A percentile compares a stretch with the other conserved stretches of the same genome.
These are phyloP conservation scores for Cyclotella distinguenda DNA, from an alignment of 108 stramenopile species.

Conservation along the genomic window DNA sequence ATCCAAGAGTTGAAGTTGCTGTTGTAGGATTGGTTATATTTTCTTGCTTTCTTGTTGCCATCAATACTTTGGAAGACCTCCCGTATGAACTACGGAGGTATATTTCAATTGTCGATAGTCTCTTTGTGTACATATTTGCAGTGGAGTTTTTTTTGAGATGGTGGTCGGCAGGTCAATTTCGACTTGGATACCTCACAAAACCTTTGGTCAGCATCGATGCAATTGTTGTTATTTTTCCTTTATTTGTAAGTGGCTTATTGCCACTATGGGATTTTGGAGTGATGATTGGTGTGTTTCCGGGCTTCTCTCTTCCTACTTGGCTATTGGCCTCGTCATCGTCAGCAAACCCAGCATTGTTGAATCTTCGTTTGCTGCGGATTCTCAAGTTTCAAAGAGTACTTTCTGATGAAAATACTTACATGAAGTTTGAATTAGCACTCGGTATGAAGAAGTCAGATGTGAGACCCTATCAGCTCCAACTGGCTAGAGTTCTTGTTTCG, in stretches of 20 bases:
- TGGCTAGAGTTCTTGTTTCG: slow-evolving; percentile 70
- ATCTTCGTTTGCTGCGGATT: slow-evolving; percentile 62
- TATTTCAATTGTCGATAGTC: slow-evolving; percentile 25
- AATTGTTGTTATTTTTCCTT: slow-evolving; percentile 35
- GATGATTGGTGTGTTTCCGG: slow-evolving; percentile 38
- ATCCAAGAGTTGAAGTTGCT: slow-evolving; percentile 46
- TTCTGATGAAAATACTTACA: slow-evolving; percentile 60
- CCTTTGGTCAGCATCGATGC: slow-evolving; percentile 62
- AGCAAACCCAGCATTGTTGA: slow-evolving; percentile 55
- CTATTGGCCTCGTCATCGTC: slow-evolving; percentile 29
- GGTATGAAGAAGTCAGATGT: slow-evolving; percentile 55
- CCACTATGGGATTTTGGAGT: slow-evolving; percentile 37
- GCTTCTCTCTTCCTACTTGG: slow-evolving; percentile 37
- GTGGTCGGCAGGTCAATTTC: slow-evolving; percentile 54
- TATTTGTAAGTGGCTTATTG: slow-evolving; percentile 35
- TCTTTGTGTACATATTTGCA: slow-evolving; percentile 51
- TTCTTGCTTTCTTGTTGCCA: slow-evolving; percentile 50
- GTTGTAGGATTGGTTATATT: slow-evolving; percentile 40
- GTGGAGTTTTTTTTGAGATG: slow-evolving; percentile 64
- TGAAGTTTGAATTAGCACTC: slow-evolving; percentile 56
- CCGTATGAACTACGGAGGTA: slow-evolving; percentile 14
- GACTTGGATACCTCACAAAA: slow-evolving; percentile 49
- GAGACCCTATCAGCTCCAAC: slow-evolving; percentile 66
- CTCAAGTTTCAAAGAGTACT: slow-evolving; percentile 77
- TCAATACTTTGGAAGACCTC: slow-evolving; percentile 45